Conservation (phyloP, 2,329 filamentous ascomycete genomes). For the Elsinoe arachidis region DNA sequence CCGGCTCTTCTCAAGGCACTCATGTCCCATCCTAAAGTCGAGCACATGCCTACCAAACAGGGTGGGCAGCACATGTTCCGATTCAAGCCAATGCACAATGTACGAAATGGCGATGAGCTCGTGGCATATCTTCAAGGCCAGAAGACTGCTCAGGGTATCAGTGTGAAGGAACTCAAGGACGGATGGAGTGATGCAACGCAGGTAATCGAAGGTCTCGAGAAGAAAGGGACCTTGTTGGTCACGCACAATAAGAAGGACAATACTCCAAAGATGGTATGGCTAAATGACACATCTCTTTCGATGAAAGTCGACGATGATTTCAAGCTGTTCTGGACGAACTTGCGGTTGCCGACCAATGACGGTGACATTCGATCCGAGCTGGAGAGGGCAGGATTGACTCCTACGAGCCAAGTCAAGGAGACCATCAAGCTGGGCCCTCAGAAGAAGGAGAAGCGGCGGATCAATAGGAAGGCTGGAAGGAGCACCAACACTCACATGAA, state of each 20-base stretch:
- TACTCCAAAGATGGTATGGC: conserved; percentile 77
- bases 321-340: conserved; percentile 70
- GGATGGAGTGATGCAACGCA: conserved; percentile 83
- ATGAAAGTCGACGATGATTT: conserved; percentile 76
- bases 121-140: conserved; percentile 74
- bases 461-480: conserved; percentile 65
- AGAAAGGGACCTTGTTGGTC: conserved; percentile 70
- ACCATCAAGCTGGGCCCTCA: conserved; percentile 42
- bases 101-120: conserved; percentile 68
- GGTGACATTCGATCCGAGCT: conserved; percentile 72
- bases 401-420: conserved; percentile 71
- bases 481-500: conserved; percentile 83
- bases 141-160: conserved; percentile 69
- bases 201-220: conserved; percentile 68
- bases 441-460: conserved; percentile 66
- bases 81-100: conserved; percentile 76
- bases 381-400: conserved; percentile 68
- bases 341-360: conserved; percentile 60
- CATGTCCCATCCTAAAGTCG: conserved; percentile 55
- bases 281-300: conserved; percentile 56
- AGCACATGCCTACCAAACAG: conserved; percentile 39
- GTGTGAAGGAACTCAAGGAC: conserved; percentile 87
- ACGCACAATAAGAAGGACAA: conserved; percentile 89
- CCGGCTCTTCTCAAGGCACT: conserved; percentile 60
- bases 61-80: conserved; percentile 61